phyloP scores from a whole-genome alignment of 2,329 filamentous ascomycete species.

The Pyricularia sp. region DNA sequence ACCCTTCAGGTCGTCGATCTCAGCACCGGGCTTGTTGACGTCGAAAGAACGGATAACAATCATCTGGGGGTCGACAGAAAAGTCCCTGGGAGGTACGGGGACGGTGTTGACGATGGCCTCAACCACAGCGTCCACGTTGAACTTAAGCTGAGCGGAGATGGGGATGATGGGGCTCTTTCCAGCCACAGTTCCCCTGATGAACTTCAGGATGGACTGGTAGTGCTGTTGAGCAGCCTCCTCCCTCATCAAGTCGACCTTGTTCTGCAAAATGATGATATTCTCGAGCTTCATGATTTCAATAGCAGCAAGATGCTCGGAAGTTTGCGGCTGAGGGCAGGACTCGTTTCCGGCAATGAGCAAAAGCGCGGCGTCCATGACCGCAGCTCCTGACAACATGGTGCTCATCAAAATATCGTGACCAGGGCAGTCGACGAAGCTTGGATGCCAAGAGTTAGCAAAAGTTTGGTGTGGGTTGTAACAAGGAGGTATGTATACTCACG shows the following conservation, averaged over 20 bases:
- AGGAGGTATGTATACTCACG: conserved; percentile 42
- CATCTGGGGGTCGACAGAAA: conserved; percentile 88
- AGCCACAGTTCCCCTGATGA: conserved; percentile 93
- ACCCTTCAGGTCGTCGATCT: conserved; percentile 96
- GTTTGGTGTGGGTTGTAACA: neutral
- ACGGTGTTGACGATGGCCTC: conserved; percentile 93
- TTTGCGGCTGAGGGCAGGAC: conserved; percentile 95
- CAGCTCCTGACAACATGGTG: conserved; percentile 98
- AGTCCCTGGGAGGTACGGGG: conserved; percentile 81
- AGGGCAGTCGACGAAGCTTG: conserved; percentile 90
- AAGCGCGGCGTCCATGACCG: conserved; percentile 97
- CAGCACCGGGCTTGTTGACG: conserved; percentile 98
- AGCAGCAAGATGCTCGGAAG: conserved; percentile 93
- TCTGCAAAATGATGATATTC: conserved; percentile 98
- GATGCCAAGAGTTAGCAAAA: neutral
- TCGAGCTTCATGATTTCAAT: conserved; percentile 99
- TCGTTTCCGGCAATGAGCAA: conserved; percentile 97
- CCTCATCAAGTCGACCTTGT: conserved; percentile 98
- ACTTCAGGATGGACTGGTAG: conserved; percentile 95
- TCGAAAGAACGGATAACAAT: conserved; percentile 99
- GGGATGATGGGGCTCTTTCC: conserved; percentile 92
- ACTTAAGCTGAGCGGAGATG: conserved; percentile 94
- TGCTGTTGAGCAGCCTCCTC: conserved; percentile 89
- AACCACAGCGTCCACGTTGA: conserved; percentile 98
- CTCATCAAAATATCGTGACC: conserved; percentile 99